Evolutionary conservation across 768 basidiomycete species (phyloP).

Genomic region (Suillus brevipes): DNA sequence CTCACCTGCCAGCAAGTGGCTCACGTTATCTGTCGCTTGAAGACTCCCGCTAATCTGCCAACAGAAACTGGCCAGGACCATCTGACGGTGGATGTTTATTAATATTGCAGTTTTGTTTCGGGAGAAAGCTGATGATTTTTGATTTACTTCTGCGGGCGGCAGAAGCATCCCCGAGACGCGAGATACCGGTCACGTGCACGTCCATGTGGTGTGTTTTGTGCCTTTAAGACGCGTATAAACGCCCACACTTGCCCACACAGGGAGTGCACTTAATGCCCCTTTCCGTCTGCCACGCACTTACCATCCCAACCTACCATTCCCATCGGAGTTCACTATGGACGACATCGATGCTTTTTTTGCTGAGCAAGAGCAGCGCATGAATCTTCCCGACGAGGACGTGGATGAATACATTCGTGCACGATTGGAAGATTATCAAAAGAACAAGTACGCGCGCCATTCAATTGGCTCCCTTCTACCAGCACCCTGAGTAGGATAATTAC

Average conservation of each 20-base stretch:
- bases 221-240: constrained; percentile 5
- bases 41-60: not conserved
- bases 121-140: not conserved
- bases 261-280: constrained; percentile 2
- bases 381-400: constrained; percentile 51
- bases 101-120: not conserved
- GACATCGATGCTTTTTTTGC: constrained; percentile 49
- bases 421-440: constrained; percentile 16
- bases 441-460: constrained; percentile 16
- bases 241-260: not conserved
- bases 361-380: constrained; percentile 57
- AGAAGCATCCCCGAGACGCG: constrained; percentile 7
- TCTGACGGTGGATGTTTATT: not conserved
- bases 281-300: not conserved
- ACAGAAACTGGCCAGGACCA: not conserved
- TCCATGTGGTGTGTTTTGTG: constrained; percentile 10
- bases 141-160: constrained; percentile 9
- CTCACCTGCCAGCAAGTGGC: constrained; percentile 6
- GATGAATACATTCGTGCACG: constrained; percentile 45
- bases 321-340: constrained; percentile 23
- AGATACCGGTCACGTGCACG: constrained; percentile 8
- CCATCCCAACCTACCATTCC: not conserved
- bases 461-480: not conserved
- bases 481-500: not conserved
- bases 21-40: not conserved